phyloP scores from a whole-genome alignment of 768 basidiomycete genomes.

The Agaricus blazei region DNA sequence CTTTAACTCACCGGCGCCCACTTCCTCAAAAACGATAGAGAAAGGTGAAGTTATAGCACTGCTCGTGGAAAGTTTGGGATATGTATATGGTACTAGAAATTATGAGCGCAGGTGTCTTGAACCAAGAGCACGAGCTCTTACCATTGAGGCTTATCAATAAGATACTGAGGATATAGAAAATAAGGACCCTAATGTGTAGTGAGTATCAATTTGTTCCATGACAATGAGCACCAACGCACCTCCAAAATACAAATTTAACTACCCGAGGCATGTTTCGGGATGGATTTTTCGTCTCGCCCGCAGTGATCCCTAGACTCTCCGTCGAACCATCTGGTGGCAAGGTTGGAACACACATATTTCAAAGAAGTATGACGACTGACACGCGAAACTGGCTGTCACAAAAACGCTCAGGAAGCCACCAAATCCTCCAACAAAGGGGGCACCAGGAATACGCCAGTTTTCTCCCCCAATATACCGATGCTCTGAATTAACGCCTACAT shows the following conservation, averaged over 20 bases:
- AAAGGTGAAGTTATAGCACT: slow-evolving; percentile 80
- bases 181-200: slow-evolving; percentile 49
- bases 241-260: slow-evolving; percentile 89
- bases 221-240: slow-evolving; percentile 34
- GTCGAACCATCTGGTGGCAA: slow-evolving; percentile 65
- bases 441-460: slow-evolving; percentile 74
- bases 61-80: slow-evolving; percentile 68
- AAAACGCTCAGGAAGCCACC: slow-evolving; percentile 78
- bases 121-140: slow-evolving; percentile 17
- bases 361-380: slow-evolving; percentile 31
- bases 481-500: slow-evolving; percentile 67
- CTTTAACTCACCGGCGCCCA: slow-evolving; percentile 57
- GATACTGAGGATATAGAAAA: slow-evolving; percentile 79
- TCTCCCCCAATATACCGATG: slow-evolving; percentile 64
- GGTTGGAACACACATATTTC: not conserved
- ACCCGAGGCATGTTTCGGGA: slow-evolving; percentile 83
- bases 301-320: slow-evolving; percentile 89
- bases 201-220: not conserved
- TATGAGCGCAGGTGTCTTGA: not conserved
- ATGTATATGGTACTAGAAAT: slow-evolving; percentile 62
- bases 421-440: slow-evolving; percentile 84
- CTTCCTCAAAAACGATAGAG: slow-evolving; percentile 75
- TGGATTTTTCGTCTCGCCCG: slow-evolving; percentile 88
- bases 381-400: slow-evolving; percentile 84
- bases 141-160: slow-evolving; percentile 82